Conservation (phyloP, 305 asterid genomes). For the Fraxinus ornus region DNA sequence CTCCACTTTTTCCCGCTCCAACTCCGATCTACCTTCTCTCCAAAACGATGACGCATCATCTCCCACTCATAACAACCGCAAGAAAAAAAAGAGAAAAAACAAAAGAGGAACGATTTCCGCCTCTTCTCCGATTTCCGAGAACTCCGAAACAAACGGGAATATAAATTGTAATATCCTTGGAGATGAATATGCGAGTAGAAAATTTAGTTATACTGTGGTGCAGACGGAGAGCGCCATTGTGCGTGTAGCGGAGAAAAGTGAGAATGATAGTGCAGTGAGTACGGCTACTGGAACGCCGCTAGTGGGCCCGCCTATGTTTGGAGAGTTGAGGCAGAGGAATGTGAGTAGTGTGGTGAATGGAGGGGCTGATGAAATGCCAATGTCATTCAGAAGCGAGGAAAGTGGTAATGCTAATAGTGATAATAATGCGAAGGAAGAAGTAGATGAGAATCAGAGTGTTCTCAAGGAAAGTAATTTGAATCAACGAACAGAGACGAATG, state of each 20-base stretch:
- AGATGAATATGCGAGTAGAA: not conserved
- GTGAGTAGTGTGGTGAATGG: constrained; percentile 47
- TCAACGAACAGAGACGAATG: constrained; percentile 41
- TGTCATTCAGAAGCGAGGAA: constrained; percentile 33
- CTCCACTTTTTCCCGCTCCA: constrained; percentile 38
- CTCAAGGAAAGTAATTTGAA: constrained; percentile 30
- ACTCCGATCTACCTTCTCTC: constrained; percentile 49
- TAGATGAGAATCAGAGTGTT: constrained; percentile 21
- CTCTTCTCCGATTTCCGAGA: constrained; percentile 11
- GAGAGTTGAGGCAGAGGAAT: constrained; percentile 85
- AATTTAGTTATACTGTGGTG: not conserved
- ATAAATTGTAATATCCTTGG: constrained; percentile 15
- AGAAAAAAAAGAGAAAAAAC: constrained; percentile 38
- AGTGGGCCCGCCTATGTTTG: constrained; percentile 28
- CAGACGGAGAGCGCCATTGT: constrained; percentile 17
- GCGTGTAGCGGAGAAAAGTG: constrained; percentile 36
- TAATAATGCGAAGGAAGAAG: constrained; percentile 31
- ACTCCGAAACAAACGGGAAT: constrained; percentile 28
- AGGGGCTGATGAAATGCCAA: constrained; percentile 36
- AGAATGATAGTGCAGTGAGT: constrained; percentile 35
- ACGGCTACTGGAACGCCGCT: constrained; percentile 24
- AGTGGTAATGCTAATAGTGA: constrained; percentile 35
- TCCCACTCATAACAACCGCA: constrained; percentile 23
- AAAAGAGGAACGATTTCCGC: constrained; percentile 22
- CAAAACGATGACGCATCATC: constrained; percentile 30